These are phyloP conservation scores for Penicillium sp. DNA, from an alignment of 2,329 filamentous ascomycete species.

Conservation along the genomic window DNA sequence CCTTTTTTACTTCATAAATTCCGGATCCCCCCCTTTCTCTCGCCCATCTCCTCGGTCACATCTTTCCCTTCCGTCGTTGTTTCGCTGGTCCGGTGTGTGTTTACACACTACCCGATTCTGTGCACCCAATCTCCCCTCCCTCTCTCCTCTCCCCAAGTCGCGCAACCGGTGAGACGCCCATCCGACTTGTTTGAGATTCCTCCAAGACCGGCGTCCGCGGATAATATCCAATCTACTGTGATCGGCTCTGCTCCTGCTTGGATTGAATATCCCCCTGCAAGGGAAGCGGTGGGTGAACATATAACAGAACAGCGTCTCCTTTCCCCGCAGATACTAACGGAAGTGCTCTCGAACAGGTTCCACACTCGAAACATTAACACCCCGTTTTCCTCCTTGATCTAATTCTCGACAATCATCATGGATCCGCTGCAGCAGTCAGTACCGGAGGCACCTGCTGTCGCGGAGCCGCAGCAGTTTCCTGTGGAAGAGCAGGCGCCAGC, in stretches of 20 bases:
- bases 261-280: background rate
- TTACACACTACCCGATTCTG: constrained; percentile 3
- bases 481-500: constrained; percentile 18
- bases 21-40: background rate
- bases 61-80: background rate
- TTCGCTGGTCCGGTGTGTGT: background rate
- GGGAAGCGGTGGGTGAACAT: constrained; percentile 24
- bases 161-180: background rate
- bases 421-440: constrained; percentile 31
- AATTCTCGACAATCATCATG: constrained; percentile 22
- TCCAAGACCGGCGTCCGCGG: background rate
- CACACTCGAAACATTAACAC: constrained; percentile 5
- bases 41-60: background rate
- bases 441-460: constrained; percentile 24
- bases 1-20: background rate
- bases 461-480: constrained; percentile 24
- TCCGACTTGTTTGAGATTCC: background rate
- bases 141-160: background rate
- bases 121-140: constrained; percentile 5
- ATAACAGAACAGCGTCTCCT: constrained; percentile 20
- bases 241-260: background rate
- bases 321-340: constrained; percentile 24
- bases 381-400: background rate
- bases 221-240: background rate
- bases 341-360: constrained; percentile 19